Evolutionary conservation across 2,329 filamentous ascomycete species (phyloP), one percentile per base, ranked within the genome.

Genomic region (Colletotrichum melonis): DNA sequence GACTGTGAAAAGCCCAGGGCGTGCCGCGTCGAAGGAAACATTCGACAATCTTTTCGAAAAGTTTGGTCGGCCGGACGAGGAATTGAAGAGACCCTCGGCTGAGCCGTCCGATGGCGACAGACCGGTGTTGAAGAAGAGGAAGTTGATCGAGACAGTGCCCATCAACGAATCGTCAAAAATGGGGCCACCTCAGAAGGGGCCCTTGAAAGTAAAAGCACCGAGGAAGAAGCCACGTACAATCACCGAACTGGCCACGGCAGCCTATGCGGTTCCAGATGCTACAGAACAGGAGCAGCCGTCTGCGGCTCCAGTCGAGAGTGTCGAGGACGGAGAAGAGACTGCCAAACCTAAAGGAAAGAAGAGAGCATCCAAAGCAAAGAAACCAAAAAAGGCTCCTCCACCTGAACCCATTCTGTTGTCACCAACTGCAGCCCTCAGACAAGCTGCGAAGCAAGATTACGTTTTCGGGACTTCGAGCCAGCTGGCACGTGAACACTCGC

Each of bases 391-490:
- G 42, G 78, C 76, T 46, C 73, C 76, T 57, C 78, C 78, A 1
- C 83, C 85, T n/a, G 85, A 86, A 24, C 84, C 86, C 55, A 81
- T 89, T 22, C 80, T 97, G 2, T 84, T 94, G 12, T 94, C 93
- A 1, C 94, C 94, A 0, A 85, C 84, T 60, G 89, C 92, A 28
- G 95, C 94, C 1, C 82, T 92, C 56, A 89, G 89, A 65, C 88
- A 92, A 76, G 88, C 93, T 16, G 86, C 89, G 3, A 85, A 88
- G 1, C 95, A 97, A 79, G 91, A 95, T 73, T 94, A 95, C 78
- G 83, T 97, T 0, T 97, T 97, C 82, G 95, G 94, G 1, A 97
- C 94, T 0, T 95, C 93, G 1, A 97, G 95, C 80, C 95, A 97
- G 80, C 84, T 97, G 28, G 92, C 92, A 16, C 85, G 88, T 67